Evolutionary conservation across 2,329 filamentous ascomycete species (phyloP), one percentile per base, ranked within the genome.

Genomic region (Dactylonectria estremocensis): DNA sequence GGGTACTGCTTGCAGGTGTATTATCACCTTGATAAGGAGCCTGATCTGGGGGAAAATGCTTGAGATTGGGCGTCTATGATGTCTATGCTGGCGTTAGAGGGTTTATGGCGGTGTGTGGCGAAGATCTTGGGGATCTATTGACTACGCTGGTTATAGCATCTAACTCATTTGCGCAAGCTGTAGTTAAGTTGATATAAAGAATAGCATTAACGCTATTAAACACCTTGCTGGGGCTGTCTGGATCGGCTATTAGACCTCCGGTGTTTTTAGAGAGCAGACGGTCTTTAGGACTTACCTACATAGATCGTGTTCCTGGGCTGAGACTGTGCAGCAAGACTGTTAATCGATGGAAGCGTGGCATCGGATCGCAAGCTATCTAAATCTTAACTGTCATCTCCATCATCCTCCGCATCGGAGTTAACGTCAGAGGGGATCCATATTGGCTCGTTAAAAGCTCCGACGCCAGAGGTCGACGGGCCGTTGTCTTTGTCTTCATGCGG

Each of bases 21-120:
- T 52, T 16, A 52, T 52, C 11, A 31, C 49, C 49, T 52, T 28
- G 11, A 52, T 16, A 52, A 52, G 49, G 49, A 52, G 49, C 49
- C 49, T 52, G 5, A 52, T 52, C 49, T n/a, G 14, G 49, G 49
- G 49, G 13, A 52, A 52, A 31, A 52, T 52, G 24, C 28, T 11
- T 8, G 24, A 52, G 49, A 28, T 52, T 3, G 11, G 24, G 24
- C 28, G 8, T 31, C 14, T 18, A 3, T 45, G 6, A 45, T 45
- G n/a, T 45, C 43, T 18, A 1, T 45, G 6, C n/a, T 45, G 6
- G 43, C 3, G n/a, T 45, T 5, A 2, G 43, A 45, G n/a, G 43
- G 10, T 45, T 45, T 45, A 4, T 6, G 4, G 43, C 6, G 5
- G 11, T 45, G 6, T 45, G 4, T 3, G 4, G 45, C 10, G 4